Conservation (phyloP, 2,329 filamentous ascomycete species). For the Simplicillium sp. region DNA sequence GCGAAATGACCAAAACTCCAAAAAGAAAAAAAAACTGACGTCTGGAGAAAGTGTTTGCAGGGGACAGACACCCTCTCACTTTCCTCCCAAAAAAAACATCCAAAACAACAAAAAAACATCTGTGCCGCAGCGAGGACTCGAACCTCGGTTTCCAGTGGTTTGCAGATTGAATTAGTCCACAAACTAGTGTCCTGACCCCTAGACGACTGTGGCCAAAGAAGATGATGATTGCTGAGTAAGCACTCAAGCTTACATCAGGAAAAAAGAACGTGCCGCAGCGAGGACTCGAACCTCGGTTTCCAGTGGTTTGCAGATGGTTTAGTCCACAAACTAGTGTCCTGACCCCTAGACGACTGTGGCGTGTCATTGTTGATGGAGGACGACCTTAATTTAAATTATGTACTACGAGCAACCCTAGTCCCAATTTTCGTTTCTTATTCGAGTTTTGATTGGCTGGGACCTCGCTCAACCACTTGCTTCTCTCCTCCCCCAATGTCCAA, state of each 20-base stretch:
- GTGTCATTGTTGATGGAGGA: neutral
- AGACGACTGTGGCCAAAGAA: constrained; percentile 13
- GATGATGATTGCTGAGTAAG: too few species aligned
- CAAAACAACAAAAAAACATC: neutral
- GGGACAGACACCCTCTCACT: too few species aligned
- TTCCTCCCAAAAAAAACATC: too few species aligned
- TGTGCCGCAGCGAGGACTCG: neutral
- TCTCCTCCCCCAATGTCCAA: too few species aligned
- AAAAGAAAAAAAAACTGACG: too few species aligned
- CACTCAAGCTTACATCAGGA: neutral
- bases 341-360: constrained; percentile 17
- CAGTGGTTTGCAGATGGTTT: constrained; percentile 12
- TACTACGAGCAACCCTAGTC: neutral
- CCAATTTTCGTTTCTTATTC: too few species aligned
- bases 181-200: constrained; percentile 20
- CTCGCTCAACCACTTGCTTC: too few species aligned
- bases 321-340: constrained; percentile 20
- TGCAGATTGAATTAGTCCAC: constrained; percentile 10
- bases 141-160: constrained; percentile 17
- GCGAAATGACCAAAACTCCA: too few species aligned
- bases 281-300: constrained; percentile 19
- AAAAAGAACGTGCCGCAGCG: constrained; percentile 12
- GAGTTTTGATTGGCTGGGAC: too few species aligned
- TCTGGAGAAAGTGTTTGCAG: too few species aligned
- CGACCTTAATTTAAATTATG: neutral